Evolutionary conservation across 2,329 filamentous ascomycete genomes (phyloP), one percentile per base, ranked within the genome.

Genomic region (Phialemonium atrogriseum): DNA sequence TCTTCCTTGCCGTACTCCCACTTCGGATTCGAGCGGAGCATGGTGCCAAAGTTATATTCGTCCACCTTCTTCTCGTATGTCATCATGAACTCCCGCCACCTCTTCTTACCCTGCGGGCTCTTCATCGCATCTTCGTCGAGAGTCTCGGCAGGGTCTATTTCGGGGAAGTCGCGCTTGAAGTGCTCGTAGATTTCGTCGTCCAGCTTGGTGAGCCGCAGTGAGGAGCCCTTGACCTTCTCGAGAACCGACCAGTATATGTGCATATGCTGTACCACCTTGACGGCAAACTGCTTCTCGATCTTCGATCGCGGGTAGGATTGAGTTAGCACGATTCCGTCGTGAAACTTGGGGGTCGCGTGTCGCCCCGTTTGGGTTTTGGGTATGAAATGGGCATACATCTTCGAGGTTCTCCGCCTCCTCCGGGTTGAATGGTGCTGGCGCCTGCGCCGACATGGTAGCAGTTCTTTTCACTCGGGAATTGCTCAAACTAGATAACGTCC

Each of bases 231-330:
- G 45, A 94, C 76, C 55, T 82, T 86, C 60, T 95, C 83, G 48
- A 98, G 83, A 53, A 98, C 89, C 32, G 80, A 70, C 89, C 89
- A 98, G 71, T 98, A 96, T 29, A 89, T 95, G 52, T 85, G 76
- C 73, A 98, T 85, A 60, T 98, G 91, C 60, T 94, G 84, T 22
- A 96, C 91, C 31, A 82, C 88, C 70, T 96, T 96, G 49, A 98
- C 91, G 18, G 91, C 91, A 52, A 98, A 98, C 60, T 96, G 91
- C 72, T 95, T 94, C 73, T 98, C 91, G 56, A 98, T 95, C 84
- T 94, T n/a, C n/a, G n/a, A n/a, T n/a, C n/a, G 44, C 24, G 29
- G 9, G 10, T 18, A 24, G n/a, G 11, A 18, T 24, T 51, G 27
- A 50, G 40, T 10, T 19, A 16, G 22, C 14, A 7, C 18, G 20